These are phyloP conservation scores for Centaurea solstitialis DNA, from an alignment of 129 eudicot genomes.

Conservation along the genomic window DNA sequence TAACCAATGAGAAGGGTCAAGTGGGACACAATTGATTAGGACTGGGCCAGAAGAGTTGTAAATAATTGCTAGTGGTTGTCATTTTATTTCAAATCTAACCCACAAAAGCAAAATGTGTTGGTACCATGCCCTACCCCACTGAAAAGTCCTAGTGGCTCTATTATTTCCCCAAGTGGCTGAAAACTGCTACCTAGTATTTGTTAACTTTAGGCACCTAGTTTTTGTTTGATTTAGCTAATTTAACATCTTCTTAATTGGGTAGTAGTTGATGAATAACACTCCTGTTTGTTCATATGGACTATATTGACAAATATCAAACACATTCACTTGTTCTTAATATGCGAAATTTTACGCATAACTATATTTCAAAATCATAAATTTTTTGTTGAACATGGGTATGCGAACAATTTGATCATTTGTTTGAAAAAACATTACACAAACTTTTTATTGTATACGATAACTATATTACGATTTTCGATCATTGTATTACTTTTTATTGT, in stretches of 20 bases:
- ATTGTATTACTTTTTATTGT: no score
- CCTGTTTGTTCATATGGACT: background rate
- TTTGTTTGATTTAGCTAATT: background rate
- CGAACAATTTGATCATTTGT: background rate
- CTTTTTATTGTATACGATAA: no score
- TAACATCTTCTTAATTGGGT: background rate
- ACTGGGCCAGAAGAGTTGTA: slow-evolving; percentile 12
- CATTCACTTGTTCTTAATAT: no score
- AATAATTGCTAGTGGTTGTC: slow-evolving; percentile 28
- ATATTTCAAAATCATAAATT: no score
- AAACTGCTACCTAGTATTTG: slow-evolving; percentile 28
- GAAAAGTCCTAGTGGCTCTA: slow-evolving; percentile 29
- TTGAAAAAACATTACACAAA: no score
- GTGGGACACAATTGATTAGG: slow-evolving; percentile 11
- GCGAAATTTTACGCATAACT: background rate
- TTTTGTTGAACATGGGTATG: no score
- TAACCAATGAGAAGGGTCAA: background rate
- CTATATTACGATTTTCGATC: no score
- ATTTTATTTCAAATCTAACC: slow-evolving; percentile 24
- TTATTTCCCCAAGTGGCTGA: slow-evolving; percentile 34
- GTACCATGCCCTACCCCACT: slow-evolving; percentile 14
- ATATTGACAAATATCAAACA: no score
- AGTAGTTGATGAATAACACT: background rate
- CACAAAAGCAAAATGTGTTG: slow-evolving; percentile 21
- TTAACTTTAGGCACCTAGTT: background rate